These are phyloP conservation scores for Physcomitrellopsis africana DNA, from an alignment of 225 moss, liverwort and hornwort genomes.

Conservation along the genomic window DNA sequence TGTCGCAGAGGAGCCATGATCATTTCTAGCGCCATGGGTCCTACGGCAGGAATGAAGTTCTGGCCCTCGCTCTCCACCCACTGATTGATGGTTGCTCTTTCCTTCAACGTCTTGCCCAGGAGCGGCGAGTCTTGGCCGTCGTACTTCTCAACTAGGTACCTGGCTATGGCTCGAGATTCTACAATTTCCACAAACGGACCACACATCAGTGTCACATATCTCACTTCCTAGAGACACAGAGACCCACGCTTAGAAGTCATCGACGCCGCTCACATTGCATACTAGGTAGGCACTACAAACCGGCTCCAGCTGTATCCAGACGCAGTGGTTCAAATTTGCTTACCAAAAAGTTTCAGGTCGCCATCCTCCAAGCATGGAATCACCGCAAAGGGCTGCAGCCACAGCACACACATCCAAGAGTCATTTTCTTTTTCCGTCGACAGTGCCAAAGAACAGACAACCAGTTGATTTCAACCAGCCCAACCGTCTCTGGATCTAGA, in stretches of 20 bases:
- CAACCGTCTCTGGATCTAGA: neutral
- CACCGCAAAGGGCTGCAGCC: constrained; percentile 32
- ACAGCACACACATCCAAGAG: neutral
- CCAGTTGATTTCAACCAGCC: neutral
- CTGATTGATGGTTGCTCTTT: constrained; percentile 57
- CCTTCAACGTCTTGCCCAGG: constrained; percentile 48
- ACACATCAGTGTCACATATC: too few species aligned
- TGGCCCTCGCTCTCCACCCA: constrained; percentile 66
- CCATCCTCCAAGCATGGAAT: constrained; percentile 38
- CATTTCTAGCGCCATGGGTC: constrained; percentile 42
- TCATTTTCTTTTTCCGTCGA: neutral
- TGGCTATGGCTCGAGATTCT: constrained; percentile 72
- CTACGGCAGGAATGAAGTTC: constrained; percentile 37
- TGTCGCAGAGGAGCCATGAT: constrained; percentile 27
- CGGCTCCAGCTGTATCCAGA: too few species aligned
- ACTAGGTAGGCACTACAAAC: too few species aligned
- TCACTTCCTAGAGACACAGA: too few species aligned
- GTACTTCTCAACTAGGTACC: constrained; percentile 58
- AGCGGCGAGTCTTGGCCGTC: constrained; percentile 49
- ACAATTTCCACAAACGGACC: neutral
- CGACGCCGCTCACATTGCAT: too few species aligned
- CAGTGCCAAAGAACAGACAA: too few species aligned
- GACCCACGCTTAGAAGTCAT: too few species aligned
- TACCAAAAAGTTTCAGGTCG: constrained; percentile 20
- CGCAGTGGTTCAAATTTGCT: neutral